Conservation (phyloP, 495 filamentous ascomycete genomes). For the Aspergillus funiculosus region DNA sequence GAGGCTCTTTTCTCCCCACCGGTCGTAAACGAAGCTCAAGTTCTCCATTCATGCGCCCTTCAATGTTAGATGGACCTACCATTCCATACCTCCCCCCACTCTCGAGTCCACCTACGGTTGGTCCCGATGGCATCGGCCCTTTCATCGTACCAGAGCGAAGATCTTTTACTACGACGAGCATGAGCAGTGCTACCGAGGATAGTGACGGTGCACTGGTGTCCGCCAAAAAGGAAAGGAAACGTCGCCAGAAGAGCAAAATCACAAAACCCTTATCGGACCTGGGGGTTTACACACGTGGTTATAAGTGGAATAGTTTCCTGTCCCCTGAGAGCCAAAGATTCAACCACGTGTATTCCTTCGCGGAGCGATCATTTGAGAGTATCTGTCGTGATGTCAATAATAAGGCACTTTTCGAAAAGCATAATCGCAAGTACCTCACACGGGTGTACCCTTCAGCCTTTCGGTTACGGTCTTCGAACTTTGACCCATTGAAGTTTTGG, state of each 20-base stretch:
- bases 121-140: slow-evolving; percentile 38
- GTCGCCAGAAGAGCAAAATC: slow-evolving; percentile 76
- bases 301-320: slow-evolving; percentile 75
- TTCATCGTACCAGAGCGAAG: slow-evolving; percentile 43
- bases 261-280: slow-evolving; percentile 74
- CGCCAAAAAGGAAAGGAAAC: slow-evolving; percentile 46
- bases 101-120: slow-evolving; percentile 53
- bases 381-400: slow-evolving; percentile 64
- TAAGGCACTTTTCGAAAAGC: slow-evolving; percentile 69
- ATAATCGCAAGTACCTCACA: slow-evolving; percentile 90
- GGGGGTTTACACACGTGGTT: slow-evolving; percentile 81
- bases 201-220: slow-evolving; percentile 48
- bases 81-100: slow-evolving; percentile 49
- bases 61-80: slow-evolving; percentile 47
- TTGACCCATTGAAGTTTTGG: slow-evolving; percentile 89
- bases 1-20: slow-evolving; percentile 36
- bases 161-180: slow-evolving; percentile 50
- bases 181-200: slow-evolving; percentile 58
- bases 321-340: slow-evolving; percentile 68
- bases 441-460: slow-evolving; percentile 82
- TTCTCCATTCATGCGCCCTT: slow-evolving; percentile 62
- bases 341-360: slow-evolving; percentile 93
- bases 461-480: slow-evolving; percentile 81
- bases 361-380: slow-evolving; percentile 74
- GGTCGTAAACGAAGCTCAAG: slow-evolving; percentile 77